phyloP scores from a whole-genome alignment of 2,329 filamentous ascomycete genomes.

The Aspergillus glaucus region DNA sequence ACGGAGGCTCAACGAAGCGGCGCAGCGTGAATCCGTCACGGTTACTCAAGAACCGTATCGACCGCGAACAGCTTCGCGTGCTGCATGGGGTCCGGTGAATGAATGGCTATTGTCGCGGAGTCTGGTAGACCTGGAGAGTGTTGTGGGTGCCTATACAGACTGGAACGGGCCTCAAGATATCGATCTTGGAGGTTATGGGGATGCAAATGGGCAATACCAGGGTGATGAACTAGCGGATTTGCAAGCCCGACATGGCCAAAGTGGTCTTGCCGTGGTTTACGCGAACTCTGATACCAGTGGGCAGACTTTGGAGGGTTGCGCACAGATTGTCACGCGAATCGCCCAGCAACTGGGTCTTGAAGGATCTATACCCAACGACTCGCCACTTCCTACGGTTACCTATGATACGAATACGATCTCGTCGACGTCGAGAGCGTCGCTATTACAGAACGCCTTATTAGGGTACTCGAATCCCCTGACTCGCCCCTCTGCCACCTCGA shows the following conservation, averaged over 20 bases:
- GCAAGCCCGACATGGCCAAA: slow-evolving; percentile 50
- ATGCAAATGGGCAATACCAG: slow-evolving; percentile 35
- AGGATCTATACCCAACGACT: slow-evolving; percentile 27
- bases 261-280: slow-evolving; percentile 55
- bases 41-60: slow-evolving; percentile 14
- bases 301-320: slow-evolving; percentile 42
- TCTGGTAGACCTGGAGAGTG: slow-evolving; percentile 43
- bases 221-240: slow-evolving; percentile 39
- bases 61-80: slow-evolving; percentile 17
- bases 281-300: slow-evolving; percentile 42
- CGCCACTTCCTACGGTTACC: slow-evolving; percentile 22
- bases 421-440: slow-evolving; percentile 32
- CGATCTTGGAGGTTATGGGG: slow-evolving; percentile 51
- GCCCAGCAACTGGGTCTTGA: slow-evolving; percentile 47
- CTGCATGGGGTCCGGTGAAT: slow-evolving; percentile 54
- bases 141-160: slow-evolving; percentile 46
- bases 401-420: slow-evolving; percentile 27
- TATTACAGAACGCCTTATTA: slow-evolving; percentile 39
- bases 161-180: slow-evolving; percentile 58
- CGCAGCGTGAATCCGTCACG: slow-evolving; percentile 22
- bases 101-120: slow-evolving; percentile 54
- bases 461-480: slow-evolving; percentile 37
- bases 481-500: slow-evolving; percentile 29
- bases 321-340: slow-evolving; percentile 46
- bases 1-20: slow-evolving; percentile 39